These are phyloP conservation scores for Pelargonium citronellum DNA, from an alignment of 441 rosid species.

Conservation along the genomic window DNA sequence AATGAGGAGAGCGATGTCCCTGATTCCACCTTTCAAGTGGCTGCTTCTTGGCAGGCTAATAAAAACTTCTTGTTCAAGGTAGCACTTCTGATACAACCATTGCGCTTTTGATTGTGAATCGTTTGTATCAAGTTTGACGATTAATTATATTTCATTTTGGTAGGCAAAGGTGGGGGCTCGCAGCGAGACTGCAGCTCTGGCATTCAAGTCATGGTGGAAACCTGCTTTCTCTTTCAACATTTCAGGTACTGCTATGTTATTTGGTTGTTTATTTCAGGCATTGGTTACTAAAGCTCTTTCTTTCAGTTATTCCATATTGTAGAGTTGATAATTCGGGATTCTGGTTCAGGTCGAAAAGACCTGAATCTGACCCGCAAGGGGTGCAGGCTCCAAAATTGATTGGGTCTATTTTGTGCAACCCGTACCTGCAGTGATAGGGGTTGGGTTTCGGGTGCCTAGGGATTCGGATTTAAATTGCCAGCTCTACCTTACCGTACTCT, in stretches of 20 bases:
- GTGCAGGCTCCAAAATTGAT: too few species aligned
- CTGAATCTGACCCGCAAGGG: too few species aligned
- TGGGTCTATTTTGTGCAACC: too few species aligned
- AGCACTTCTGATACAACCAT: slow-evolving; percentile 10
- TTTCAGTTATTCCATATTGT: too few species aligned
- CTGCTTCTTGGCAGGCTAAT: slow-evolving; percentile 97
- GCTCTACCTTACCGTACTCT: too few species aligned
- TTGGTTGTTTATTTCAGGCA: neutral
- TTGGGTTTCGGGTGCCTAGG: too few species aligned
- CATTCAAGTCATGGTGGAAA: slow-evolving; percentile 98
- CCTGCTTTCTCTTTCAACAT: slow-evolving; percentile 79
- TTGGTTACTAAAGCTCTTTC: neutral
- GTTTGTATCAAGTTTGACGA: neutral
- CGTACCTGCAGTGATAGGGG: too few species aligned
- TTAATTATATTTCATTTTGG: slow-evolving; percentile 13
- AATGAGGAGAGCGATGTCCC: slow-evolving; percentile 32
- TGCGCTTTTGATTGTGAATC: neutral
- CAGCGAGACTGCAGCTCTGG: slow-evolving; percentile 69
- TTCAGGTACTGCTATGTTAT: slow-evolving; percentile 42
- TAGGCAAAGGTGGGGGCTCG: slow-evolving; percentile 87
- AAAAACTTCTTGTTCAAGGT: slow-evolving; percentile 88
- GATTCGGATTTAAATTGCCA: too few species aligned
- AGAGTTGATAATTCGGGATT: too few species aligned
- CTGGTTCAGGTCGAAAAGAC: too few species aligned
- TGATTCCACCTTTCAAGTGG: slow-evolving; percentile 78